Base-by-base conservation (phyloP, 1,139 yeast genomes). In the Tardiomyces digboiensis region DNA sequence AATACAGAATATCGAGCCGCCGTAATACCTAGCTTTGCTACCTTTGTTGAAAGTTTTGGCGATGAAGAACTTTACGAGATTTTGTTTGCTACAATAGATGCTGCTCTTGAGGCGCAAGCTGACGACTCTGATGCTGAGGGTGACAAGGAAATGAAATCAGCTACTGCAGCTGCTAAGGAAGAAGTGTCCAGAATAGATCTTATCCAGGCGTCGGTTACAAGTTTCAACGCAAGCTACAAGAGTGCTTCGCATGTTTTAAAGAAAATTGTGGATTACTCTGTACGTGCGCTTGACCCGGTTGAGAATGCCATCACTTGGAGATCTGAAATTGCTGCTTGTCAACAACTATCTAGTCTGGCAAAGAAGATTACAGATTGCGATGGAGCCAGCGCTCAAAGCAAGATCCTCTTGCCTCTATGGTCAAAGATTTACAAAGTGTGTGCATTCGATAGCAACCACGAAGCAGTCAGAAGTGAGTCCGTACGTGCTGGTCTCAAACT, bases 1-100 rank as follows among this genome's bases (percentile, higher is more conserved):
- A 87, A 85, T 58, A 74, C 72, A 52, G 74, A 63, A 1, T 89
- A 89, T 59, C 85, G 79, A 47, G 68, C 56, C 51, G 49, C 58
- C 29, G 62, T 61, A 2, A 39, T 64, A 14, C 54, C 54, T 7
- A 46, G 51, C 3, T 49, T 52, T 14, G 66, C 62, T 2, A 42
- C 49, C 16, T 62, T 53, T 40, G 38, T 60, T 13, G 49, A 51
- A 14, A 45, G 40, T 14, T 54, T 58, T 33, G 62, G 62, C 3
- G 64, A 61, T 18, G 55, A 57, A 13, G 69, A 64, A 12, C 42
- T 69, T 6, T 62, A 63, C 29, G 64, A 60, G 1, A 51, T 54
- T 22, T 52, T 64, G 6, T 55, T 65, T 14, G 64, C 56, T 2
- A 29, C 39, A 7, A 62, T 45, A 38, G 46, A 44, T 19, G 50